Evolutionary conservation across 345 rosid genomes (phyloP), one percentile per base, ranked within the genome.

Genomic region (Rubroshorea leprosula): DNA sequence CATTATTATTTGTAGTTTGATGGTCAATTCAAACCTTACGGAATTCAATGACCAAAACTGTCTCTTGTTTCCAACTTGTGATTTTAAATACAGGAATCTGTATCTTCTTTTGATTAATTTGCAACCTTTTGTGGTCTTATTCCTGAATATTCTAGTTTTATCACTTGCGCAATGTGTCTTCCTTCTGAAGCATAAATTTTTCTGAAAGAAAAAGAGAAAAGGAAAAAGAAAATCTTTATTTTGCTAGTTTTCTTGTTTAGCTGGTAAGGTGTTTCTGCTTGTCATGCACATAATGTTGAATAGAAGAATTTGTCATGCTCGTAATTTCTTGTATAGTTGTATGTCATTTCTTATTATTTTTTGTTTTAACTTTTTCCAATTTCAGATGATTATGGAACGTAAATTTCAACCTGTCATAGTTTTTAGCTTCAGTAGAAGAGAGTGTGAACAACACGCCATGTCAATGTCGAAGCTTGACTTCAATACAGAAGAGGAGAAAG

Each of bases 401-500:
- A 82, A 85, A 62, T 89, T 89, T 78, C 84, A 93, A 58, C 99
- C 99, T 15, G 97, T 93, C 66, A 89, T 93, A 68, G 89, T 89
- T 69, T 93, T 93, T 75, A 93, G 97, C 80, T 93, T 93, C 75
- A 93, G 99, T 78, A 87, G 97, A 78, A 86, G 99, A 74, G 99
- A 89, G 68, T 89, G 97, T 62, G 99, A 93, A 67, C 89, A 93
- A 53, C 94, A 89, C 75, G 99, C 99, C 43, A 79, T 89, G 90
- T 93, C 94, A 51, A 89, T 93, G 97, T 81, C 96, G 49, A 93
- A 87, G 78, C 99, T 93, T 59, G 97, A 93, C 78, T 93, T 89
- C 72, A 89, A 89, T 78, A 80, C 91, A 48, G 74, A 75, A 48
- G 99, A 87, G 58, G 97, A 93, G 68, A 93, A 87, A 69, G 84